Percentiles rank a stretch among this genome's conserved stretches.
Evolutionary conservation across 768 basidiomycete genomes (phyloP).

Genomic region (Royoungia palumana): DNA sequence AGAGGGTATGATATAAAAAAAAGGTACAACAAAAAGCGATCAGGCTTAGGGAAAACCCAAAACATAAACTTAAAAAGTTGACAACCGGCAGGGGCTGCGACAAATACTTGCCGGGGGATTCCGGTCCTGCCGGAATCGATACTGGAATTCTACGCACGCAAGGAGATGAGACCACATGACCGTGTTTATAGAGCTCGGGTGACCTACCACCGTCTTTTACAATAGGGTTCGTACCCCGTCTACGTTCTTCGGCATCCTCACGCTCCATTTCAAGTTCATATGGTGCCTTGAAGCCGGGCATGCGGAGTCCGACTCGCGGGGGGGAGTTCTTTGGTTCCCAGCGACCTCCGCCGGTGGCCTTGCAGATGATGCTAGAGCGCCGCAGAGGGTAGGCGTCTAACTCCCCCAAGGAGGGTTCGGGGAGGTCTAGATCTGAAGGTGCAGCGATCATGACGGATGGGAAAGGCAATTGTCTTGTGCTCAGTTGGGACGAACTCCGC

Average conservation of each 20-base stretch:
- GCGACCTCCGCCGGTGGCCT: conserved; percentile 74
- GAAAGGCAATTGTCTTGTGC: conserved; percentile 24
- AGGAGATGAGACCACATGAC: conserved; percentile 1
- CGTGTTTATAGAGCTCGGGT: neutral
- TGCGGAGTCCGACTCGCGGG: conserved; percentile 42
- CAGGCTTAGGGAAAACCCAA: conserved; percentile 12
- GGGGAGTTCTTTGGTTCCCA: conserved; percentile 67
- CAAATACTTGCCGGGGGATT: conserved; percentile 42
- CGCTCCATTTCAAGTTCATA: conserved; percentile 71
- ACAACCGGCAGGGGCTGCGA: conserved; percentile 48
- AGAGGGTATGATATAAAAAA: conserved; percentile 19
- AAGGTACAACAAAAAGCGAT: conserved; percentile 23
- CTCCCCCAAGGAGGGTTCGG: conserved; percentile 60
- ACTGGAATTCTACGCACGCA: conserved; percentile 53
- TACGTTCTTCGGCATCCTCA: conserved; percentile 52
- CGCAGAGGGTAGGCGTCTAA: conserved; percentile 72
- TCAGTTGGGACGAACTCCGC: conserved; percentile 30
- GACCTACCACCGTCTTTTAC: conserved; percentile 52
- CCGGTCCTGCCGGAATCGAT: conserved; percentile 52
- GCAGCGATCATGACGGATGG: conserved; percentile 21
- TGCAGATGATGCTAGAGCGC: conserved; percentile 65
- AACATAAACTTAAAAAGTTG: conserved; percentile 49
- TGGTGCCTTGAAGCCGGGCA: conserved; percentile 63
- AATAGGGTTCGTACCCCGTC: conserved; percentile 57
- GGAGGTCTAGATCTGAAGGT: conserved; percentile 25